Percentiles rank a stretch among this genome's conserved stretches.
phyloP scores from a whole-genome alignment of 805 yeast genomes.

The Lipomyces sp. region DNA sequence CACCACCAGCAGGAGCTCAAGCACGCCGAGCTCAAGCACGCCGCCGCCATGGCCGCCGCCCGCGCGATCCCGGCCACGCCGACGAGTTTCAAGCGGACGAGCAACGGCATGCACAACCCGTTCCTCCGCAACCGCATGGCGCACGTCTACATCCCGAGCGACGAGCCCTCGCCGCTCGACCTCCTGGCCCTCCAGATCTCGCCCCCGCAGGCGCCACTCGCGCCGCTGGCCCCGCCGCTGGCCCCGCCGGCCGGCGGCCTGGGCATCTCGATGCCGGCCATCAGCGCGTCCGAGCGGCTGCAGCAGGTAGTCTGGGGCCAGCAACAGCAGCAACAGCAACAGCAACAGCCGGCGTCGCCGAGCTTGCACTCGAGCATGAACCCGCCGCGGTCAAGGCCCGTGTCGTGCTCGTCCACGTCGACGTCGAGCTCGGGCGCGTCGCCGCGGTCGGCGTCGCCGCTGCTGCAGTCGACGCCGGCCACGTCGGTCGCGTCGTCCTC shows the following conservation, averaged over 20 bases:
- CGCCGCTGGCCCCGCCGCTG: neutral
- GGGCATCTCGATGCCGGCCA: constrained; percentile 13
- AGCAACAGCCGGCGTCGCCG: neutral
- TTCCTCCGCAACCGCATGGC: constrained; percentile 24
- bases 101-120: constrained; percentile 9
- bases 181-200: constrained; percentile 8
- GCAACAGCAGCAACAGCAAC: neutral
- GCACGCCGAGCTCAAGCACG: neutral
- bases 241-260: constrained; percentile 8
- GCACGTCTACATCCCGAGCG: constrained; percentile 10
- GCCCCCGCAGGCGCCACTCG: constrained; percentile 2
- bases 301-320: constrained; percentile 13
- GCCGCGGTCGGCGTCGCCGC: constrained; percentile 2
- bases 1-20: no score
- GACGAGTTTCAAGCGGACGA: neutral
- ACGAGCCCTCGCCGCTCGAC: constrained; percentile 10
- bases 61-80: no score
- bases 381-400: neutral
- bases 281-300: constrained; percentile 15
- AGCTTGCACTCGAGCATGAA: no score
- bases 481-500: constrained; percentile 18
- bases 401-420: constrained; percentile 1
- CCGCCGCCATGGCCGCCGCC: constrained; percentile 5
- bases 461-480: constrained; percentile 17
- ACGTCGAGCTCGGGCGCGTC: neutral